Evolutionary conservation across 345 rosid genomes (phyloP).

Genomic region (Erysimum cheiranthoides): DNA sequence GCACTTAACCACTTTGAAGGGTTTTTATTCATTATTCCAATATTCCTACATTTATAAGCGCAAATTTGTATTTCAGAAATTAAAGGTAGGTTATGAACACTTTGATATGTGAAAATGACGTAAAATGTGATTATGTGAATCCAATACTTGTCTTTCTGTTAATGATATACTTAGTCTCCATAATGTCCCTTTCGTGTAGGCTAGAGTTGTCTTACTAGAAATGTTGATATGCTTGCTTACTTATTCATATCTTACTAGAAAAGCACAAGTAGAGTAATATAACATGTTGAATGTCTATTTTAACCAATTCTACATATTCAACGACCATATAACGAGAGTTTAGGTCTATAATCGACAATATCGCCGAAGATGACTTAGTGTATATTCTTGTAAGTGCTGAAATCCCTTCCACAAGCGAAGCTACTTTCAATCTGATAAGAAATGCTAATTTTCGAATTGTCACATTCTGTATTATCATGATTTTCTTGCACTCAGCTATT

Average conservation of each 20-base stretch:
- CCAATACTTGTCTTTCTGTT: conserved; percentile 26
- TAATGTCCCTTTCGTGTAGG: conserved; percentile 22
- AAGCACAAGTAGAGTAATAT: too few relatives aligned
- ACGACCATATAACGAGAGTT: neutral
- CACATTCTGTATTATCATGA: too few relatives aligned
- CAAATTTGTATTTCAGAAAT: neutral
- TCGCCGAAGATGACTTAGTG: conserved; percentile 43
- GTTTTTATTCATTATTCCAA: neutral
- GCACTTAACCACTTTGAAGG: neutral
- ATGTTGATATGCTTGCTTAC: too few relatives aligned
- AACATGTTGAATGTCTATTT: too few relatives aligned
- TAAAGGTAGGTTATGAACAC: neutral
- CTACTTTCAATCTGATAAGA: too few relatives aligned
- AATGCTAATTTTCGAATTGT: too few relatives aligned
- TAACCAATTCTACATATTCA: conserved; percentile 9
- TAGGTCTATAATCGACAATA: conserved; percentile 36
- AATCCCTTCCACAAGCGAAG: too few relatives aligned
- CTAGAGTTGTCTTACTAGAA: conserved; percentile 27
- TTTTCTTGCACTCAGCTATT: too few relatives aligned
- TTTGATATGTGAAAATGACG: too few relatives aligned
- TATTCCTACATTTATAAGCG: neutral
- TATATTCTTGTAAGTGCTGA: too few relatives aligned
- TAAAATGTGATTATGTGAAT: neutral
- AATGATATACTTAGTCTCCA: conserved; percentile 24
- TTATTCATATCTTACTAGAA: too few relatives aligned